A percentile compares a stretch with the other conserved stretches of the same genome.
phyloP scores from a whole-genome alignment of 257 asterid species.

The Gentiana dahurica region DNA sequence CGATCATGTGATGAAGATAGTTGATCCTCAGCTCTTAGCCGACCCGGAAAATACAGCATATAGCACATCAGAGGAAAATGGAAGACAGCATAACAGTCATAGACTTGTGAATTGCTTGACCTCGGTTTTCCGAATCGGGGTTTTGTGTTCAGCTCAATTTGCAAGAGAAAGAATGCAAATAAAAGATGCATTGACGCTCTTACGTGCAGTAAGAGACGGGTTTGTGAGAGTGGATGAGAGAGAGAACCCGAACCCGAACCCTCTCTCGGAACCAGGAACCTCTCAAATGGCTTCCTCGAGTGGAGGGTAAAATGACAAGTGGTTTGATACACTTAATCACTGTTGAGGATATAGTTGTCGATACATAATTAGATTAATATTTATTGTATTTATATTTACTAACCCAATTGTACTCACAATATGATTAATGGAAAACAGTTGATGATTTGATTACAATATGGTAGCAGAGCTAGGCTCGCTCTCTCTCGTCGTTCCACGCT shows the following conservation, averaged over 20 bases:
- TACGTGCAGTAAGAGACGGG: conserved; percentile 3
- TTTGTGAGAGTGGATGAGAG: background rate
- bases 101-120: conserved; percentile 7
- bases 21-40: conserved; percentile 12
- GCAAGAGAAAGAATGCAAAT: conserved; percentile 19
- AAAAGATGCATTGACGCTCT: conserved; percentile 18
- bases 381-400: no score
- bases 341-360: no score
- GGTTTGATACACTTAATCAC: no score
- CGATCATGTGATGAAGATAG: background rate
- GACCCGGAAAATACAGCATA: background rate
- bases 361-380: no score
- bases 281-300: no score
- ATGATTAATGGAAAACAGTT: no score
- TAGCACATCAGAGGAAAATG: background rate
- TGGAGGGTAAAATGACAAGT: no score
- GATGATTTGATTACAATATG: no score
- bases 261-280: no score
- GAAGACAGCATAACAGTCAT: background rate
- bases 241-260: background rate
- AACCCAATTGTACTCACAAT: no score
- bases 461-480: no score
- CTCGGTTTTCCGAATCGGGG: conserved; percentile 12
- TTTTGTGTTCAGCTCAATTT: conserved; percentile 16
- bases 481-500: no score